These are phyloP conservation scores for Poa pratensis DNA, from an alignment of 176 grass and related monocot species.

Conservation along the genomic window DNA sequence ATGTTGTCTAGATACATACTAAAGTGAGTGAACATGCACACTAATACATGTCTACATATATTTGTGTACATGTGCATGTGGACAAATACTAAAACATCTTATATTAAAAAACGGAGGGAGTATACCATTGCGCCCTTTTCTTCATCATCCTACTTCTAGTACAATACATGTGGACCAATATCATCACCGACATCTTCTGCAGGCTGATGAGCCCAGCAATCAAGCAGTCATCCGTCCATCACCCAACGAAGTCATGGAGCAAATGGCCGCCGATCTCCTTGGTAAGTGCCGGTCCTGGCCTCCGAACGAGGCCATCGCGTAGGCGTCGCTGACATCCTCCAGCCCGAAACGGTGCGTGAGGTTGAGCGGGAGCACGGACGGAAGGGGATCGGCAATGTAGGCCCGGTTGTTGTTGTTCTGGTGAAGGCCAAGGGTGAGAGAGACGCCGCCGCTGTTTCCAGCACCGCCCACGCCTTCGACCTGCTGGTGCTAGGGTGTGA, in stretches of 20 bases:
- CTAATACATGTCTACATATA: too few species aligned
- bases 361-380: slow-evolving; percentile 59
- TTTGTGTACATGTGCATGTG: too few species aligned
- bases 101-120: too few species aligned
- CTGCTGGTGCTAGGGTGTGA: slow-evolving; percentile 33
- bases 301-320: slow-evolving; percentile 67
- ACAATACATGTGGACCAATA: slow-evolving; percentile 36
- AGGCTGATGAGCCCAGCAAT: not conserved
- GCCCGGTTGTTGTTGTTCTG: slow-evolving; percentile 69
- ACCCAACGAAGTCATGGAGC: slow-evolving; percentile 92
- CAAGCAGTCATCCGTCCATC: slow-evolving; percentile 22
- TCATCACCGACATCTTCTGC: not conserved
- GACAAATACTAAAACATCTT: too few species aligned
- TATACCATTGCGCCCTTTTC: slow-evolving; percentile 26
- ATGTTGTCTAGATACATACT: too few species aligned
- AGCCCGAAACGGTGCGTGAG: slow-evolving; percentile 78
- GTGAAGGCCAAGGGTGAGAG: slow-evolving; percentile 87
- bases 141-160: slow-evolving; percentile 45
- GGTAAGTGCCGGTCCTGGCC: slow-evolving; percentile 74
- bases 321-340: slow-evolving; percentile 82
- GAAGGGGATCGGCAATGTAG: slow-evolving; percentile 70
- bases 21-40: too few species aligned
- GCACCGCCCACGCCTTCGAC: not conserved
- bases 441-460: slow-evolving; percentile 51
- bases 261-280: slow-evolving; percentile 81